Evolutionary conservation across 306 rosid genomes (phyloP), one percentile per base, ranked within the genome.

Genomic region (Rubus parviflorus): DNA sequence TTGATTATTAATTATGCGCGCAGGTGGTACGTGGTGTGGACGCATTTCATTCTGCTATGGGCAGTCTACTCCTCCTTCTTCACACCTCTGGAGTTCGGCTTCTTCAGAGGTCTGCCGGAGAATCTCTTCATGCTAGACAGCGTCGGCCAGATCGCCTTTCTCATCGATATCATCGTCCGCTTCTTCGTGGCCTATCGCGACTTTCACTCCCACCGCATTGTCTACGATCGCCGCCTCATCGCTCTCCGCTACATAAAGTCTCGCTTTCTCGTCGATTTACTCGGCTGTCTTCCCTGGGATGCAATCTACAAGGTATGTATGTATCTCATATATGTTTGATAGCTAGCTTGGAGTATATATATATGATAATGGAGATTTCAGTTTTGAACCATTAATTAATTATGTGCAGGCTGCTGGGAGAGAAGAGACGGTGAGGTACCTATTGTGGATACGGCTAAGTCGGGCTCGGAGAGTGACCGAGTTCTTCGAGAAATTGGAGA

Each of bases 21-120:
- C 88, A 89, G 95, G 89, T 83, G 87, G 89, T 88, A 88, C 82
- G 7, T 25, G 37, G 80, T 8, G 53, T 90, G 95, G 95, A 90
- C 77, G 74, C 83, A 88, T 72, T 85, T 90, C 80, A 88, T 90
- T 23, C 78, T 90, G 77, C 2, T 86, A 75, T 90, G 92, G 95
- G 87, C 95, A 4, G 84, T 85, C 3, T 88, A 88, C 83, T 90
- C 95, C 0, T 88, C 95, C 40, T 90, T 90, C 83, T 88, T 90
- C 89, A 90, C 95, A 1, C 92, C 95, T 0, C 56, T 90, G 74
- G 95, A 90, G 81, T 90, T 90, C 3, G 95, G 90, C 11, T 90
- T 90, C 89, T 88, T 90, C 85, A 58, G 90, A 62, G 95, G 95
- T 1, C 69, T 90, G 16, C 89, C 88, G 2, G 76, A 88, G 66